A percentile compares a stretch with the other conserved stretches of the same genome.
Evolutionary conservation across 371 early-diverging fungal genomes (phyloP).

Genomic region (Globomyces sp.): DNA sequence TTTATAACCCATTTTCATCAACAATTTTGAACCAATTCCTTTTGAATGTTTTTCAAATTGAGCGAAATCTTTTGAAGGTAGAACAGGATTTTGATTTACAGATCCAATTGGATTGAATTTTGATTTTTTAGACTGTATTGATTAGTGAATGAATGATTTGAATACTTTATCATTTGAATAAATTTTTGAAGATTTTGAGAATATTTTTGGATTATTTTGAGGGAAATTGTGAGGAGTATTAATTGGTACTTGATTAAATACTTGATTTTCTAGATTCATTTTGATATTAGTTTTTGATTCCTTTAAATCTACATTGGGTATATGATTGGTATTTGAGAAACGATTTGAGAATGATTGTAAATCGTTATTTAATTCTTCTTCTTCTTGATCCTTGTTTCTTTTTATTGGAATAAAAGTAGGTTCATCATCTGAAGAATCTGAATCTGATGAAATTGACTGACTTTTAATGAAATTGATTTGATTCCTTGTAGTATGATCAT

Average conservation of each 20-base stretch:
- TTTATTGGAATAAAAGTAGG: not conserved
- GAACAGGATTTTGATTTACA: not conserved
- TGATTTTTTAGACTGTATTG: not conserved
- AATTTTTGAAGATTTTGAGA: not conserved
- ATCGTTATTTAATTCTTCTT: not conserved
- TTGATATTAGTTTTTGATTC: not conserved
- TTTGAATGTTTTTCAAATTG: constrained; percentile 70
- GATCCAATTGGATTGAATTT: not conserved
- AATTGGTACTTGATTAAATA: not conserved
- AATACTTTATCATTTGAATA: too few relatives aligned
- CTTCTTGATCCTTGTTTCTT: constrained; percentile 8
- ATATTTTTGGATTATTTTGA: not conserved
- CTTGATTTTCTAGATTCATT: not conserved
- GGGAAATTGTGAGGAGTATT: not conserved
- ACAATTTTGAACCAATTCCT: constrained; percentile 74
- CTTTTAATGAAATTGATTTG: constrained; percentile 6
- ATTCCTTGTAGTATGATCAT: constrained; percentile 8
- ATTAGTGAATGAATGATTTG: not conserved
- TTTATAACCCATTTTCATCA: constrained; percentile 83
- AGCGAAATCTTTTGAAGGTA: constrained; percentile 67
- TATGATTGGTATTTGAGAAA: not conserved
- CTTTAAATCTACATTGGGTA: not conserved
- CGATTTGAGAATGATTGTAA: not conserved
- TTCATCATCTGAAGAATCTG: not conserved
- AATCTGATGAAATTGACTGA: not conserved